phyloP scores from a whole-genome alignment of 2,329 filamentous ascomycete species.

The Niveomyces coronatus region DNA sequence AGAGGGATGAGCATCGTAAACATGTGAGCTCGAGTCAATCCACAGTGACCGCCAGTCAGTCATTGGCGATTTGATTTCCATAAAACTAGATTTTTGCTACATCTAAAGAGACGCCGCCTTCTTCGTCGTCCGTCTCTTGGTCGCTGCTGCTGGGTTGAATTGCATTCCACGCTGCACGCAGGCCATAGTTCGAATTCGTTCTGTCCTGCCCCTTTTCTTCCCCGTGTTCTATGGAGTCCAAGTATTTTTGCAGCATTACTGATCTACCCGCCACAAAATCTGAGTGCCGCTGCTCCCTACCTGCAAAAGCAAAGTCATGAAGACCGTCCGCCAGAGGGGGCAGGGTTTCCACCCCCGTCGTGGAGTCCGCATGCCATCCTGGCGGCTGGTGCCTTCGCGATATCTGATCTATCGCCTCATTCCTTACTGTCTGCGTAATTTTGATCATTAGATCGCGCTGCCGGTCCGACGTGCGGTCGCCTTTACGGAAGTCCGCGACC shows the following conservation, averaged over 20 bases:
- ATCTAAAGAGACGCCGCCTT: constrained; percentile 1
- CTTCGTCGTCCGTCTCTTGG: neutral
- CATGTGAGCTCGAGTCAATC: no score
- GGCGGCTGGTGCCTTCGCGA: neutral
- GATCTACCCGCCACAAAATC: neutral
- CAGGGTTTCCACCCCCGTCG: neutral
- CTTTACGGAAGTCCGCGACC: neutral
- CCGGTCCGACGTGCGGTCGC: neutral
- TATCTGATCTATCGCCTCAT: neutral
- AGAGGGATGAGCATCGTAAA: no score
- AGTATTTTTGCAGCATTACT: neutral
- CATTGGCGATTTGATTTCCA: neutral
- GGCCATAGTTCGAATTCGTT: neutral
- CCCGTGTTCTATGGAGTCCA: neutral
- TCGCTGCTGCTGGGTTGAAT: neutral
- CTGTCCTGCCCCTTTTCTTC: neutral
- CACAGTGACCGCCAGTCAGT: neutral
- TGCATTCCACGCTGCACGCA: neutral
- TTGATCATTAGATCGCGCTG: constrained; percentile 6
- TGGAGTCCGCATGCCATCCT: constrained; percentile 2
- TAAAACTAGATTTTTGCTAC: neutral
- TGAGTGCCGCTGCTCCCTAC: neutral
- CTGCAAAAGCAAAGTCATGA: neutral
- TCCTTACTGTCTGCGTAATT: neutral
- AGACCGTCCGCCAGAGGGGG: neutral